Evolutionary conservation across 345 rosid genomes (phyloP), one percentile per base, ranked within the genome.

Genomic region (Ailanthus altissimus): DNA sequence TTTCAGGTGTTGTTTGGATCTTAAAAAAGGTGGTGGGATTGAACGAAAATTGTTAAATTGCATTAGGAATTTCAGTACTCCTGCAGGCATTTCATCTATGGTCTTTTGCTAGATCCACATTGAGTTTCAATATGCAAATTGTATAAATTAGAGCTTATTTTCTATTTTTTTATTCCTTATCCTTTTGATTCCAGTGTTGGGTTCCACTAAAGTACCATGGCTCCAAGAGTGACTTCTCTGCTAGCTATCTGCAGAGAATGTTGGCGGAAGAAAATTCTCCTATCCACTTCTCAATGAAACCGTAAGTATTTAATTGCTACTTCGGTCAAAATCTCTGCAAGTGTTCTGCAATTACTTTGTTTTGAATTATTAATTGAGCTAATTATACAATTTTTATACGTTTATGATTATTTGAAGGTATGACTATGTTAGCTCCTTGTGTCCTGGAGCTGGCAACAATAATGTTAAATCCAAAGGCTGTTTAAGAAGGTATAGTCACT

Each of bases 201-300:
- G 76, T 92, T 82, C 74, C 88, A 5, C 89, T 92, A 80, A 89
- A 88, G 85, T 96, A 88, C 81, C 97, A 92, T 80, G 88, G 91
- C 75, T 86, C 87, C 26, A 90, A 84, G 77, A 91, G 89, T 54
- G 98, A 93, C 71, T 75, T 80, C 46, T 88, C 92, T 73, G 87
- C 89, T 65, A 78, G 61, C 75, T 91, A 90, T 81, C 80, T 90
- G 42, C 80, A 83, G 65, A 85, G 78, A 81, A 92, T 96, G 97
- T 76, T 83, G 75, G 77, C 89, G 15, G 80, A 78, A 77, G 89
- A 85, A 61, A 83, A 71, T 70, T 86, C 91, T 71, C 77, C 86
- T 36, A 77, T 96, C 70, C 86, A 84, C 47, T 96, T 96, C 83
- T 74, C 89, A 47, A 87, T 96, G 97, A 91, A 64, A 72, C 89